phyloP scores from a whole-genome alignment of 75 land plant species.

The Chamaecyparis obtusa region DNA sequence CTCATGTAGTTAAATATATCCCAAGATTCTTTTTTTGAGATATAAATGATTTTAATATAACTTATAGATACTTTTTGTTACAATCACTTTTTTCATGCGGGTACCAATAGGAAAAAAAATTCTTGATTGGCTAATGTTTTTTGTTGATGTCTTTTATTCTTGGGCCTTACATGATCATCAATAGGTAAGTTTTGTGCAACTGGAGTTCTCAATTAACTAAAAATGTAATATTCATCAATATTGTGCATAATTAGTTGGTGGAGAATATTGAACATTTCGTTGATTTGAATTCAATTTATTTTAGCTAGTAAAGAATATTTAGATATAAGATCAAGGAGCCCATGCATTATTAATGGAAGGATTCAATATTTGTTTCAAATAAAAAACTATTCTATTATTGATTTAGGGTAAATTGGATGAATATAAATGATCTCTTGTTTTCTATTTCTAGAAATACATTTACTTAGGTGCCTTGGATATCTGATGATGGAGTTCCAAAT shows the following conservation, averaged over 20 bases:
- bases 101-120: slow-evolving; percentile 96
- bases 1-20: slow-evolving; percentile 67
- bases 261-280: not conserved
- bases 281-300: not conserved
- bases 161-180: slow-evolving; percentile 91
- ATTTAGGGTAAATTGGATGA: not conserved
- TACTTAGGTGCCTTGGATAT: slow-evolving; percentile 88
- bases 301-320: not conserved
- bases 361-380: not conserved
- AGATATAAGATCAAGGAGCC: not conserved
- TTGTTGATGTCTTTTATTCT: slow-evolving; percentile 86
- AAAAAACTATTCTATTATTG: not conserved
- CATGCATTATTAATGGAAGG: not conserved
- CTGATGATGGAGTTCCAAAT: slow-evolving; percentile 95
- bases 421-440: not conserved
- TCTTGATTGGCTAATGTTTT: slow-evolving; percentile 84
- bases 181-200: slow-evolving; percentile 43
- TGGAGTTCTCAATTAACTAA: not conserved
- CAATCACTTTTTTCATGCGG: slow-evolving; percentile 31
- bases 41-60: not conserved
- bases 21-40: not conserved
- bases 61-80: not conserved
- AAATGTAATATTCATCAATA: not conserved
- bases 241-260: not conserved
- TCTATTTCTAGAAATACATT: not conserved